Percentiles rank a stretch among this genome's conserved stretches.
Conservation (phyloP, 2,329 filamentous ascomycete genomes). For the Ceratocystis colombiana region DNA sequence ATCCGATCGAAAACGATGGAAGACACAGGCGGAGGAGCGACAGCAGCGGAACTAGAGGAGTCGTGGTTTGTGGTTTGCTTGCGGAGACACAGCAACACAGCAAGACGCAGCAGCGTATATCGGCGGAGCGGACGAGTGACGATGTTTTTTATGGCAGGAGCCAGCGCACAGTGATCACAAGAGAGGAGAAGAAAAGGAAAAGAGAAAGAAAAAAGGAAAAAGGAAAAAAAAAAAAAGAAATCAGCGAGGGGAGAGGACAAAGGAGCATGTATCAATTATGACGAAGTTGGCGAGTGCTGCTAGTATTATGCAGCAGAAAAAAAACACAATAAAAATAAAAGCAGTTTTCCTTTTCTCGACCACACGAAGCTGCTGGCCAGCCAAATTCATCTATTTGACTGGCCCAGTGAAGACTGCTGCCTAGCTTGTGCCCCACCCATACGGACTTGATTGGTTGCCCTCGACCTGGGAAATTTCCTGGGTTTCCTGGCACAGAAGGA, state of each 20-base stretch:
- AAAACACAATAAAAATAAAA: constrained; percentile 1
- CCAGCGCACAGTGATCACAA: background rate
- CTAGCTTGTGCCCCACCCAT: constrained; percentile 17
- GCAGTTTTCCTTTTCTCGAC: background rate
- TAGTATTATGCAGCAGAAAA: background rate
- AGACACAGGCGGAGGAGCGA: background rate
- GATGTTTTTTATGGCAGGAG: constrained; percentile 4
- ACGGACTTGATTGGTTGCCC: constrained; percentile 4
- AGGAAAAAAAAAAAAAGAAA: constrained; percentile 19
- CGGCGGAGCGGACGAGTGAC: too few relatives aligned
- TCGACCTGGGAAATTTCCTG: background rate
- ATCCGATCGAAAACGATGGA: background rate
- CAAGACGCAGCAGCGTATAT: too few relatives aligned
- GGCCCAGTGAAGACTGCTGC: constrained; percentile 21
- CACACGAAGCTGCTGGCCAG: background rate
- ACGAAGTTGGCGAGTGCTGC: too few relatives aligned
- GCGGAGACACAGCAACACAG: too few relatives aligned
- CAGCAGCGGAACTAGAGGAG: too few relatives aligned
- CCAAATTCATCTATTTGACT: constrained; percentile 16
- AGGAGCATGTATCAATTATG: background rate
- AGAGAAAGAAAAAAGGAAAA: constrained; percentile 5
- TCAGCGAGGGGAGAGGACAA: background rate
- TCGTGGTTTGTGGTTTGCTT: too few relatives aligned
- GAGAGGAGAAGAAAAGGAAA: background rate
- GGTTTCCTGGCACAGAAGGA: background rate